Evolutionary conservation across 345 rosid species (phyloP), one percentile per base, ranked within the genome.

Genomic region (Lumnitzera racemosa): DNA sequence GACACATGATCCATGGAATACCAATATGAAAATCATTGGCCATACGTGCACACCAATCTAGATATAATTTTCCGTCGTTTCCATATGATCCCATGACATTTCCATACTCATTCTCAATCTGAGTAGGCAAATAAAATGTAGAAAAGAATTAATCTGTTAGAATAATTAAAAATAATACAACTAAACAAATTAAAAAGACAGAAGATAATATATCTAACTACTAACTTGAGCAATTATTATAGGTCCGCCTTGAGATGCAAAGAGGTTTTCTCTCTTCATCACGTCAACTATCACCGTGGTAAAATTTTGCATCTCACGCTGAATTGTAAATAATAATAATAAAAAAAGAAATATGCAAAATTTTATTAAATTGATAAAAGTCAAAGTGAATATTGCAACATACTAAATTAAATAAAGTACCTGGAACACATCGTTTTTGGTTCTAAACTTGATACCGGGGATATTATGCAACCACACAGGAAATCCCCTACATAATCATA

Each of bases 1-100:
- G 84, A 83, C 97, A 88, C 97, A 94, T 88, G 53, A 83, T 66
- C 99, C 99, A 94, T 31, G 99, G 99, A 43, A 94, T 83, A 15
- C 91, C 91, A n/a, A 72, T 59, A 2, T 88, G 47, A 58, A 77
- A 66, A 8, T 67, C 72, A 55, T 76, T 47, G 14, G 89, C 97
- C 63, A 90, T 49, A 16, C 81, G 75, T 61, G 81, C 78, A 24
- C 95, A 86, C 96, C 99, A 90, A 36, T 81, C 81, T 59, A 86
- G 69, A 70, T 94, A 94, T 17, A 60, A 73, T 15, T 59, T 27
- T 6, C 97, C 99, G n/a, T 43, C 49, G 53, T 83, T 81, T 72
- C 63, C 77, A 55, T 78, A 94, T 29, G 95, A 86, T 3, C 60
- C 77, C 72, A 85, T 86, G 53, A 94, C 78, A 1, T 89, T 82